Conservation (phyloP, 2,329 filamentous ascomycete species). For the Stagonosporopsis rhizophila region DNA sequence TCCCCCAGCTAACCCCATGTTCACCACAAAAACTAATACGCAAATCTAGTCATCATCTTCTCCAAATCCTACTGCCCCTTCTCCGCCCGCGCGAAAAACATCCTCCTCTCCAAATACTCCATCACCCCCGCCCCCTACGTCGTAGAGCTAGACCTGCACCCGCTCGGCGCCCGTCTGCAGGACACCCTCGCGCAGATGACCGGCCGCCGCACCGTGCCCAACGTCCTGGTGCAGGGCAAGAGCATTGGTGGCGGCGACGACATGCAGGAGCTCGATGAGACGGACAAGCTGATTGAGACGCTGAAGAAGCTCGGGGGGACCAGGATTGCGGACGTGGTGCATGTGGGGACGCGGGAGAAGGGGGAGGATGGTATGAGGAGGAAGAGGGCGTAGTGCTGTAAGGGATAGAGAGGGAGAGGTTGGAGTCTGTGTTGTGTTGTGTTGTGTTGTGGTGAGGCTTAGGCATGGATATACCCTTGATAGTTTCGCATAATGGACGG, state of each 20-base stretch:
- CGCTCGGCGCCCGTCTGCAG: slow-evolving; percentile 76
- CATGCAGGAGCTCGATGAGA: slow-evolving; percentile 69
- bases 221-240: slow-evolving; percentile 84
- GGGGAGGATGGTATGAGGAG: neutral
- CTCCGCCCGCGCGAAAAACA: slow-evolving; percentile 82
- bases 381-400: slow-evolving; percentile 1
- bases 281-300: slow-evolving; percentile 72
- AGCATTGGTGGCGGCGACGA: slow-evolving; percentile 93
- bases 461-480: slow-evolving; percentile 24
- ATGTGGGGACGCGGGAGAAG: slow-evolving; percentile 6
- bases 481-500: slow-evolving; percentile 15
- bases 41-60: slow-evolving; percentile 81
- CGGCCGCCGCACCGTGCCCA: slow-evolving; percentile 85
- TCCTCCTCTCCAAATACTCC: slow-evolving; percentile 83
- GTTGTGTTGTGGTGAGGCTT: neutral
- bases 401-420: neutral
- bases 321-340: slow-evolving; percentile 48
- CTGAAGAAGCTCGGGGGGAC: slow-evolving; percentile 77
- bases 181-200: slow-evolving; percentile 74
- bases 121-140: slow-evolving; percentile 85
- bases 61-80: slow-evolving; percentile 92
- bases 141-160: slow-evolving; percentile 87
- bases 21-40: no score
- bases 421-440: no score
- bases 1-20: neutral